phyloP scores from a whole-genome alignment of 2,329 filamentous ascomycete species.

The Beauveria bassiana region DNA sequence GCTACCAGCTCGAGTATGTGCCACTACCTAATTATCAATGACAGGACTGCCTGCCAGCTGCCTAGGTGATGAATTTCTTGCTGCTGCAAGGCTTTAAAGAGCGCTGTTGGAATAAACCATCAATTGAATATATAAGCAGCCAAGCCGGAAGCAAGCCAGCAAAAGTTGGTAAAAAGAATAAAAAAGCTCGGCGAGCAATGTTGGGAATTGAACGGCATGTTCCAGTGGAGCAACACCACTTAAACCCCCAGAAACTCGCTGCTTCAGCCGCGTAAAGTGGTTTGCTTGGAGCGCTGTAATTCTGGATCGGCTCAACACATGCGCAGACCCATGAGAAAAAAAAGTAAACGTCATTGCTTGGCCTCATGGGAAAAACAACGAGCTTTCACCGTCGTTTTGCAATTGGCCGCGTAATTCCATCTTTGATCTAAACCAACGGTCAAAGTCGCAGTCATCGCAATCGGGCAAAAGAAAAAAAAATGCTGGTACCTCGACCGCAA shows the following conservation, averaged over 20 bases:
- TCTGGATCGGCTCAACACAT: background rate
- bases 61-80: background rate
- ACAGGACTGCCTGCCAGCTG: no score
- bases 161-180: background rate
- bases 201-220: background rate
- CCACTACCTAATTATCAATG: no score
- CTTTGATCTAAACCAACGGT: background rate
- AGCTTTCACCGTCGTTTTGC: background rate
- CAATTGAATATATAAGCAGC: no score
- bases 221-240: background rate
- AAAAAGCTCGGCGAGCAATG: background rate
- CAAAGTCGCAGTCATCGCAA: background rate
- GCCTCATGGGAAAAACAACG: background rate
- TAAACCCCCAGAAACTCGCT: slow-evolving; percentile 9
- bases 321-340: background rate
- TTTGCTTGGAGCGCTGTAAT: background rate
- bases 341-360: background rate
- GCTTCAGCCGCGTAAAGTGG: slow-evolving; percentile 12
- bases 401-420: background rate
- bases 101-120: background rate
- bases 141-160: background rate
- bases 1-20: background rate
- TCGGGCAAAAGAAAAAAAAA: background rate
- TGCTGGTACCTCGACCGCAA: background rate
- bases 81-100: background rate